phyloP scores from a whole-genome alignment of 345 rosid genomes.

The Acer negundo region DNA sequence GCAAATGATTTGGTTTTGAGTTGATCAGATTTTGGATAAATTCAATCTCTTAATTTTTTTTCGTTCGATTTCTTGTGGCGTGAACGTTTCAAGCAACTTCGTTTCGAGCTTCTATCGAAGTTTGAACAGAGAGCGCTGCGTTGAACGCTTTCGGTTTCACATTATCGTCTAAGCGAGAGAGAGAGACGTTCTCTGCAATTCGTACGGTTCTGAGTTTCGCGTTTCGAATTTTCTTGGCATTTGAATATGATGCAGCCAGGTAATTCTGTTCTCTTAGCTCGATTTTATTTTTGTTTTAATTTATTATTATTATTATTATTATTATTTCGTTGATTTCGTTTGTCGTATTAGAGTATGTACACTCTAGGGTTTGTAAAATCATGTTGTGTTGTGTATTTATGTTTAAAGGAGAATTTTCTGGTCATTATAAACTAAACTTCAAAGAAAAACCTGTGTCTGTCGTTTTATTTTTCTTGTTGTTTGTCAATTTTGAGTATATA shows the following conservation, averaged over 20 bases:
- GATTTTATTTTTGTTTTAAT: background rate
- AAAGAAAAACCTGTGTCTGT: background rate
- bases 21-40: background rate
- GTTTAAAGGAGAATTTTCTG: no score
- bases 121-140: background rate
- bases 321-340: background rate
- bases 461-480: no score
- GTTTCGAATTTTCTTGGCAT: background rate
- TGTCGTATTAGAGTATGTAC: background rate
- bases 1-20: background rate
- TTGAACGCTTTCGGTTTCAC: background rate
- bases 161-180: background rate
- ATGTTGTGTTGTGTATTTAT: no score
- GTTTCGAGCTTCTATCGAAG: background rate
- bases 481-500: background rate
- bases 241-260: constrained; percentile 29
- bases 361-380: constrained; percentile 8
- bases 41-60: background rate
- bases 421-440: no score
- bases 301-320: no score
- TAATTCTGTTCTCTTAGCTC: background rate
- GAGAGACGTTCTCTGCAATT: constrained; percentile 15
- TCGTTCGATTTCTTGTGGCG: background rate
- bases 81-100: background rate
- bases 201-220: constrained; percentile 9